phyloP scores from a whole-genome alignment of 2,329 filamentous ascomycete genomes.

The Ascochyta koolunga region DNA sequence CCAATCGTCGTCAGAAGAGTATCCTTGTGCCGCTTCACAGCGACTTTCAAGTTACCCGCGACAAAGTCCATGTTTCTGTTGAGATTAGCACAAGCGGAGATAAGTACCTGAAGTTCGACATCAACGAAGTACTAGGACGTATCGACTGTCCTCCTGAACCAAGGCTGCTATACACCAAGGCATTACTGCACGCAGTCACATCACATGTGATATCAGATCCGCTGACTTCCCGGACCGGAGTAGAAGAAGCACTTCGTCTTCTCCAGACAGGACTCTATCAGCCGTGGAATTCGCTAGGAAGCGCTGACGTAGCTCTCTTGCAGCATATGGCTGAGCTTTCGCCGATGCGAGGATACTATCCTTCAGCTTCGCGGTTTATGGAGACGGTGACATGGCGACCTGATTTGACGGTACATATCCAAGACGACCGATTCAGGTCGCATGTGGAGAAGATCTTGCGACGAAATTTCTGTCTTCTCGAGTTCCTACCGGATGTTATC shows the following conservation, averaged over 20 bases:
- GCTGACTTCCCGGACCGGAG: constrained; percentile 64
- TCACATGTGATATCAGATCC: constrained; percentile 63
- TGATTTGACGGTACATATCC: constrained; percentile 28
- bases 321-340: constrained; percentile 43
- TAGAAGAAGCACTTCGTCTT: constrained; percentile 62
- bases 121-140: constrained; percentile 62
- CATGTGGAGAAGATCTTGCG: neutral
- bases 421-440: constrained; percentile 40
- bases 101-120: constrained; percentile 57
- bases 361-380: constrained; percentile 32
- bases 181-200: constrained; percentile 65
- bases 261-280: constrained; percentile 59
- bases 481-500: neutral
- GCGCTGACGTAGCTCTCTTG: constrained; percentile 8
- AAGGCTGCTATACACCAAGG: constrained; percentile 61
- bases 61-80: constrained; percentile 52
- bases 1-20: constrained; percentile 49
- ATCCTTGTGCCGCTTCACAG: constrained; percentile 41
- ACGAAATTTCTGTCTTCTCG: neutral
- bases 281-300: constrained; percentile 34
- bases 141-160: constrained; percentile 65
- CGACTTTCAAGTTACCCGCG: constrained; percentile 18
- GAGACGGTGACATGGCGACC: constrained; percentile 41
- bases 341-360: constrained; percentile 45
- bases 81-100: constrained; percentile 40